Base-by-base conservation (phyloP, 495 filamentous ascomycete genomes). In the Xylaria castorea region DNA sequence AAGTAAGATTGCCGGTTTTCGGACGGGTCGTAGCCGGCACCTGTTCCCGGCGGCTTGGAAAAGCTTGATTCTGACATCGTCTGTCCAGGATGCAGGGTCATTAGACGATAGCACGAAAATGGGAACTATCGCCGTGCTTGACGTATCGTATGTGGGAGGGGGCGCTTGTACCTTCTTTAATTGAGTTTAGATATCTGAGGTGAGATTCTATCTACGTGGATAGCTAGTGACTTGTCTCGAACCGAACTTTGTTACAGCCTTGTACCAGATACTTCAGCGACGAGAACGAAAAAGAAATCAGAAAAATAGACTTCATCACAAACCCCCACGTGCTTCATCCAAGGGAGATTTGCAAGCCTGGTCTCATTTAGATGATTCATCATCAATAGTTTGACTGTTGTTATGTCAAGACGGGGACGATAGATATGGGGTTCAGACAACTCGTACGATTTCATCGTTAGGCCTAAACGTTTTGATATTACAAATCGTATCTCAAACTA, bases 61-160 rank as follows among this genome's bases (percentile, higher is more conserved):
- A 71, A 71, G 68, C 68, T 71, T 71, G 68, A 51, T 71, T 63
- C n/a, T 60, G 68, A 46, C 16, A 51, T 58, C 5, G n/a, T 53
- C 12, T n/a, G 32, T 20, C 46, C 9, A 34, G 20, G 8, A 42
- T 62, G 42, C 22, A 44, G 58, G 40, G n/a, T 62, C 16, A 18
- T 38, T 25, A 16, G 8, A 32, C 25, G 12, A 51, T 12, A 8
- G 18, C 36, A 22, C 51, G 30, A 51, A 48, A 46, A 62, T n/a
- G 30, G 27, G 14, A 48, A 32, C n/a, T 36, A 60, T 48, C 67
- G 38, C 53, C 55, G 50, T 38, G 66, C 20, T 61, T 62, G 12
- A 34, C 55, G 7, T 27, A 25, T 48, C 20, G 30, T 38, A 27
- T 61, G 67, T 34, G 53, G 53, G 67, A 50, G 67, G 25, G 67